phyloP scores from a whole-genome alignment of 2,329 filamentous ascomycete genomes.

The Amauroascus verrucosus region DNA sequence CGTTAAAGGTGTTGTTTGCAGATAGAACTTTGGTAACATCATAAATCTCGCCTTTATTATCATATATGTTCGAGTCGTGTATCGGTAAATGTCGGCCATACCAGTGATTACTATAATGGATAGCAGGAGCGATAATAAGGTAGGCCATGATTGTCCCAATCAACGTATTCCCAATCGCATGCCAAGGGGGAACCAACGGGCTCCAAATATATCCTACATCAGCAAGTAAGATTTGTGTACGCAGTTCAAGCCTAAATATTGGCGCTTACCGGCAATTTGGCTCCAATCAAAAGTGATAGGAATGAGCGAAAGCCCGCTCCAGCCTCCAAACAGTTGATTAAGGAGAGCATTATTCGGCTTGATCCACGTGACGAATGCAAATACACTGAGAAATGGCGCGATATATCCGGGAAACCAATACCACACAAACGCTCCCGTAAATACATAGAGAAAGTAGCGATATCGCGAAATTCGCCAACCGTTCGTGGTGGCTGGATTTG shows the following conservation, averaged over 20 bases:
- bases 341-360: slow-evolving; percentile 56
- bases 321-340: slow-evolving; percentile 64
- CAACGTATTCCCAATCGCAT: slow-evolving; percentile 62
- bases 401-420: slow-evolving; percentile 62
- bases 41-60: slow-evolving; percentile 57
- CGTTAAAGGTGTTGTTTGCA: slow-evolving; percentile 51
- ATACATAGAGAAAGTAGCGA: slow-evolving; percentile 52
- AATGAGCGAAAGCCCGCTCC: slow-evolving; percentile 55
- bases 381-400: slow-evolving; percentile 58
- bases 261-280: slow-evolving; percentile 39
- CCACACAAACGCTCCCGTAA: slow-evolving; percentile 50
- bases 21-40: slow-evolving; percentile 56
- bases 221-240: neutral
- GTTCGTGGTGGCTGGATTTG: slow-evolving; percentile 46
- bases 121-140: slow-evolving; percentile 46
- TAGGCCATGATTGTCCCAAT: slow-evolving; percentile 58
- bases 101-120: slow-evolving; percentile 59
- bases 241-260: neutral
- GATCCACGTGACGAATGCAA: slow-evolving; percentile 63
- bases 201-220: slow-evolving; percentile 54
- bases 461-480: slow-evolving; percentile 59
- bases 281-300: slow-evolving; percentile 72
- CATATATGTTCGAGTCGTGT: slow-evolving; percentile 59
- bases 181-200: slow-evolving; percentile 61
- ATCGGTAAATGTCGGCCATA: slow-evolving; percentile 57